Evolutionary conservation across 1,139 yeast species (phyloP).

Genomic region (Hyphopichia pseudoburtonii): DNA sequence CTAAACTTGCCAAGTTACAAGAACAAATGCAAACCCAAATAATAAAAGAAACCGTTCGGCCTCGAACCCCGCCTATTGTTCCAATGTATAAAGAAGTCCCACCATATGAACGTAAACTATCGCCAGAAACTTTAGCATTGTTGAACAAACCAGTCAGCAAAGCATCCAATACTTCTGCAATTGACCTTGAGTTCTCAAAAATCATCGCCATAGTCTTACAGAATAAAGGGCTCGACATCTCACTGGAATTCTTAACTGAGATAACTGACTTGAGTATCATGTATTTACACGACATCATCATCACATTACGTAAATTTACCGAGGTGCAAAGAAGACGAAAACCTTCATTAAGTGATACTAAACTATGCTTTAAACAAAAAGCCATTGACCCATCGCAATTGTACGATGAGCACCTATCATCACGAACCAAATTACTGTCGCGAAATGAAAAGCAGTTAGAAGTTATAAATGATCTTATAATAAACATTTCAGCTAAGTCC

Average conservation of each 20-base stretch:
- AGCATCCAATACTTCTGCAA: slow-evolving; percentile 17
- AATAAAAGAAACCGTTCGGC: neutral
- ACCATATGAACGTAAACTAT: slow-evolving; percentile 13
- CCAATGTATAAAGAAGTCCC: slow-evolving; percentile 4
- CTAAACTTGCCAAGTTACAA: neutral
- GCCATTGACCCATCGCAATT: slow-evolving; percentile 47
- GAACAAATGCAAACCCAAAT: neutral
- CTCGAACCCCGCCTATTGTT: neutral
- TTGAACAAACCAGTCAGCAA: slow-evolving; percentile 16
- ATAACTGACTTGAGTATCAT: slow-evolving; percentile 48
- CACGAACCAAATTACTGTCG: slow-evolving; percentile 15
- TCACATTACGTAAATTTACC: slow-evolving; percentile 51
- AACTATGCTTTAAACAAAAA: slow-evolving; percentile 46
- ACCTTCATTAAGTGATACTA: slow-evolving; percentile 61
- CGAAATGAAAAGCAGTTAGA: slow-evolving; percentile 6
- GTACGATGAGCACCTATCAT: slow-evolving; percentile 36
- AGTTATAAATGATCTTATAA: slow-evolving; percentile 7
- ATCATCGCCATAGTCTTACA: slow-evolving; percentile 36
- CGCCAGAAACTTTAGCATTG: slow-evolving; percentile 12
- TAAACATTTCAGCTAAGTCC: neutral
- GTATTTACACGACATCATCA: slow-evolving; percentile 49
- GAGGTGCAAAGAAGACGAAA: slow-evolving; percentile 66
- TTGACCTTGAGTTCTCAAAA: slow-evolving; percentile 37
- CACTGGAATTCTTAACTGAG: slow-evolving; percentile 47
- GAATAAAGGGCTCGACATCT: slow-evolving; percentile 32